These are phyloP conservation scores for Nakaseomyces glabratus DNA, from an alignment of 1,139 yeast genomes.

Conservation along the genomic window DNA sequence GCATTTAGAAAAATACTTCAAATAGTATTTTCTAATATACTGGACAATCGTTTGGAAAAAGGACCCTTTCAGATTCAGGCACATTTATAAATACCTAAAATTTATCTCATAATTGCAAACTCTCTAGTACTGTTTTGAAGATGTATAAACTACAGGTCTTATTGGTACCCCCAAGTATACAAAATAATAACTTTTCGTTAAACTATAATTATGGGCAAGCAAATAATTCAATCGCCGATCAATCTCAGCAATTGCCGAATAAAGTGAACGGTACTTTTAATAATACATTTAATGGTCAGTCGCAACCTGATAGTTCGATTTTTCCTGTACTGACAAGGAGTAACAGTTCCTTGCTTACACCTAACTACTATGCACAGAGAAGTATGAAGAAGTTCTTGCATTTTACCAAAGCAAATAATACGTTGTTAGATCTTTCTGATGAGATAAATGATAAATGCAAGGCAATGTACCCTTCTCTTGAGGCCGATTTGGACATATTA, in stretches of 20 bases:
- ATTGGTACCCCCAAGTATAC: constrained; percentile 23
- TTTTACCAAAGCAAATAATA: constrained; percentile 41
- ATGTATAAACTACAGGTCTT: constrained; percentile 27
- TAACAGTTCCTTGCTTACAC: constrained; percentile 3
- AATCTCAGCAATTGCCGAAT: constrained; percentile 10
- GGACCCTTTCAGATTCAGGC: too few species aligned
- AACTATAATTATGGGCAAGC: constrained; percentile 5
- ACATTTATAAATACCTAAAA: too few species aligned
- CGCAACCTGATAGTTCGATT: constrained; percentile 1
- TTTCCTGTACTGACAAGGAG: constrained; percentile 4
- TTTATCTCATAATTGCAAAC: too few species aligned
- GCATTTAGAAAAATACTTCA: too few species aligned
- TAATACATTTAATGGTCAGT: constrained; percentile 4
- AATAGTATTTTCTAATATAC: too few species aligned
- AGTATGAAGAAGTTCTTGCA: constrained; percentile 48
- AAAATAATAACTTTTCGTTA: constrained; percentile 9
- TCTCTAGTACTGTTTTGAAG: too few species aligned
- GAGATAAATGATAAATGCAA: constrained; percentile 45
- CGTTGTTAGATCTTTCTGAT: constrained; percentile 40
- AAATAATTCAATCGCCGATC: constrained; percentile 4
- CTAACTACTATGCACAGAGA: constrained; percentile 12
- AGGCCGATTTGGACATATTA: constrained; percentile 42
- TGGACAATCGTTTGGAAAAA: too few species aligned
- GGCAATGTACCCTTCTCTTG: constrained; percentile 52
- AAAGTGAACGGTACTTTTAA: constrained; percentile 7